These are phyloP conservation scores for Amphicarpaea edgeworthii DNA, from an alignment of 306 rosid species.

Conservation along the genomic window DNA sequence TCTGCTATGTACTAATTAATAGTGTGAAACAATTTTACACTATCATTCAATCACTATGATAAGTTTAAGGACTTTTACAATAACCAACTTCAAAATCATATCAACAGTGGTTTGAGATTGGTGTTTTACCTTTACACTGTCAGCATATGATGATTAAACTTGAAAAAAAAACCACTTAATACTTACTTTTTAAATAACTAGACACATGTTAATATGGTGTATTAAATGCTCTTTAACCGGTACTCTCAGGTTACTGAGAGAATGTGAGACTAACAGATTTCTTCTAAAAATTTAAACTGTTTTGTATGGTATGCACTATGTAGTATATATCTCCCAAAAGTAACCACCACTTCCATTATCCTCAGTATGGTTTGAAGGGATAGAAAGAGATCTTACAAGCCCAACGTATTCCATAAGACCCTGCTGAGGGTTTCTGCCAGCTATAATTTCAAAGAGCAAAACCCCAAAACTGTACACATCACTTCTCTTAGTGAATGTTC, in stretches of 20 bases:
- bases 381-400: slow-evolving; percentile 66
- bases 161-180: background rate
- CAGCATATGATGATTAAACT: too few species aligned
- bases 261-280: background rate
- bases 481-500: slow-evolving; percentile 82
- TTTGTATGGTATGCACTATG: slow-evolving; percentile 22
- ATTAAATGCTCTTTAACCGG: background rate
- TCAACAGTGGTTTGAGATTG: too few species aligned
- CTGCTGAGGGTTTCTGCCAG: slow-evolving; percentile 87
- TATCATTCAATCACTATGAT: too few species aligned
- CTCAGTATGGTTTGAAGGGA: slow-evolving; percentile 1
- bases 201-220: background rate
- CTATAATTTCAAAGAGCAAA: slow-evolving; percentile 80
- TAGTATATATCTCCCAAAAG: background rate
- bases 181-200: background rate
- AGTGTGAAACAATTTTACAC: too few species aligned
- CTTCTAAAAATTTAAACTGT: background rate
- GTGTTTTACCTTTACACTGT: too few species aligned
- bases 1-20: too few species aligned
- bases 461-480: slow-evolving; percentile 91
- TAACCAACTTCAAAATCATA: too few species aligned
- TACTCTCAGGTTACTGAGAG: background rate
- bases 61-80: too few species aligned
- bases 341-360: background rate
- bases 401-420: slow-evolving; percentile 86